Percentiles rank a stretch among this genome's conserved stretches.
Conservation (phyloP, 495 filamentous ascomycete genomes). For the Hypoxylon crocopeplum region DNA sequence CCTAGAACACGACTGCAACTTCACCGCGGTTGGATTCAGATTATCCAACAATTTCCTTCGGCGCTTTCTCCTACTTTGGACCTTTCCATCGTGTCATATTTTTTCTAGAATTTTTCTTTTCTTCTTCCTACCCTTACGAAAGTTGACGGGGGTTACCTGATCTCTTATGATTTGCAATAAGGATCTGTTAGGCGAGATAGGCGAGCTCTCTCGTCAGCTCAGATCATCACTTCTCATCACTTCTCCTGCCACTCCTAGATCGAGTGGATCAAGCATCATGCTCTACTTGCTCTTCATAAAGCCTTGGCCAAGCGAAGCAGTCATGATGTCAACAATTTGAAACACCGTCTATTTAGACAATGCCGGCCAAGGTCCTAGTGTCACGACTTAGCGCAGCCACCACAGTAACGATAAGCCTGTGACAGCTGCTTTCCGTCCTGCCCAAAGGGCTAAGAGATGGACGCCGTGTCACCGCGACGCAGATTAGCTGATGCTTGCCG, state of each 20-base stretch:
- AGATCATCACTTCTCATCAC: slow-evolving; percentile 17
- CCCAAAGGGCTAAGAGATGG: slow-evolving; percentile 2
- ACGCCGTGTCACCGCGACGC: neutral
- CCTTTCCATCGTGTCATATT: neutral
- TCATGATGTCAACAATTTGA: slow-evolving; percentile 1
- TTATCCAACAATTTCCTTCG: slow-evolving; percentile 5
- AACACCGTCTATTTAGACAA: too few species aligned
- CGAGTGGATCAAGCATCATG: neutral
- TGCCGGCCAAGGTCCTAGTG: too few species aligned
- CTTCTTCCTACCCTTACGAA: neutral
- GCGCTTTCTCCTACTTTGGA: slow-evolving; percentile 11
- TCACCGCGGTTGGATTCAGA: too few species aligned
- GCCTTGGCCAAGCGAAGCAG: too few species aligned
- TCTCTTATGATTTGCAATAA: slow-evolving; percentile 16
- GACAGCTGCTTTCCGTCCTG: slow-evolving; percentile 3
- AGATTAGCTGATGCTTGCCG: slow-evolving; percentile 3
- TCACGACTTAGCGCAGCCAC: too few species aligned
- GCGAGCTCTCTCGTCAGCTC: slow-evolving; percentile 10
- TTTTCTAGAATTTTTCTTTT: slow-evolving; percentile 32
- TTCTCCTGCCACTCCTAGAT: too few species aligned
- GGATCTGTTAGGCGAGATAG: slow-evolving; percentile 15
- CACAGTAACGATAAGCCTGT: slow-evolving; percentile 2
- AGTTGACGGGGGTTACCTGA: slow-evolving; percentile 4
- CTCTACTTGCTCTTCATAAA: neutral
- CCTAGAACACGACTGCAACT: too few species aligned